Percentiles rank a stretch among this genome's conserved stretches.
phyloP scores from a whole-genome alignment of 1,284 basidiomycete genomes.

The Ustilago hordei region DNA sequence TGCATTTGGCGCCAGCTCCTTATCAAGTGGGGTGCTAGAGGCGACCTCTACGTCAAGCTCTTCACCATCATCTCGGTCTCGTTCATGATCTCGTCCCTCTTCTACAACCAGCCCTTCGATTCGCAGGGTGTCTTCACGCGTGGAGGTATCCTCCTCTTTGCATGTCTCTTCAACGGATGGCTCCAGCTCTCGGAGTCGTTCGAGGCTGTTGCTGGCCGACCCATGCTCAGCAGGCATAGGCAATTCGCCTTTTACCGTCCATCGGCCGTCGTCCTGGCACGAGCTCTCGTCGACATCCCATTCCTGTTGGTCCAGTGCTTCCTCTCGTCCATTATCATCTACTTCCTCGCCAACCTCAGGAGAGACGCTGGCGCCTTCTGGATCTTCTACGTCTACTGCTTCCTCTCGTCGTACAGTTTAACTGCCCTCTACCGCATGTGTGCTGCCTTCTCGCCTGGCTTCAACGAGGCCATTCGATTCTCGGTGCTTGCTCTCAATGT shows the following conservation, averaged over 20 bases:
- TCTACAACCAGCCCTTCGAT: conserved; percentile 56
- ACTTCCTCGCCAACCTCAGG: conserved; percentile 57
- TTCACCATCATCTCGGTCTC: conserved; percentile 62
- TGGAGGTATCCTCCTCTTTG: conserved; percentile 71
- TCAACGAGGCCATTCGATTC: conserved; percentile 48
- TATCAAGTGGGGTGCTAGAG: conserved; percentile 54
- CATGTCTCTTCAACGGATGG: conserved; percentile 70
- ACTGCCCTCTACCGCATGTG: conserved; percentile 53
- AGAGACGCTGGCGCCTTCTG: conserved; percentile 66
- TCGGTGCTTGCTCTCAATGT: conserved; percentile 54
- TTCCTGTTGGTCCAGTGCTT: conserved; percentile 70
- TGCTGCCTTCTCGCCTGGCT: conserved; percentile 69
- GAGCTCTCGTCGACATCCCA: conserved; percentile 68
- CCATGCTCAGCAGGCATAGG: conserved; percentile 50
- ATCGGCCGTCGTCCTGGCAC: conserved; percentile 56
- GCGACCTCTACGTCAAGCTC: conserved; percentile 55
- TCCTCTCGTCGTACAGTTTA: conserved; percentile 54
- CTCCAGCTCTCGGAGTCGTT: conserved; percentile 71
- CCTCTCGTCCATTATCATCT: conserved; percentile 70
- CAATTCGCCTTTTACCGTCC: conserved; percentile 67
- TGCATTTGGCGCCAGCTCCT: conserved; percentile 58
- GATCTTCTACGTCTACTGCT: conserved; percentile 73
- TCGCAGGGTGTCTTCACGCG: conserved; percentile 59
- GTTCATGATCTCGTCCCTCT: conserved; percentile 54
- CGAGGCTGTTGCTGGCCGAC: conserved; percentile 72